Percentiles rank a stretch among this genome's conserved stretches.
These are phyloP conservation scores for Penicillium sp. DNA, from an alignment of 2,329 filamentous ascomycete species.

Conservation along the genomic window DNA sequence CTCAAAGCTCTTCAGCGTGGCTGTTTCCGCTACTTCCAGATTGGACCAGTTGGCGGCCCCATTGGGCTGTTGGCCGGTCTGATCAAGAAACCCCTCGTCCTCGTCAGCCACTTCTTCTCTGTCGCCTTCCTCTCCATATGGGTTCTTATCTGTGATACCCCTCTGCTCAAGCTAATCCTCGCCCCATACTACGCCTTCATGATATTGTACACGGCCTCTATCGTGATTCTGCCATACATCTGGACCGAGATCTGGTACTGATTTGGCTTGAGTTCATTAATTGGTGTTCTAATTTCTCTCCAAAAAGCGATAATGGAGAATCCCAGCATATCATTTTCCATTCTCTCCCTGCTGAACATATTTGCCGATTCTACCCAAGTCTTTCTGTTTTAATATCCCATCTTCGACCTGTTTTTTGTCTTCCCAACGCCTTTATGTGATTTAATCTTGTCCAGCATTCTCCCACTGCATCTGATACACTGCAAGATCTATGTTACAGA, in stretches of 20 bases:
- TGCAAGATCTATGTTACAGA: not conserved
- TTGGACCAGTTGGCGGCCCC: slow-evolving; percentile 72
- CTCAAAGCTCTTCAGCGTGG: slow-evolving; percentile 80
- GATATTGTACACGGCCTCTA: slow-evolving; percentile 76
- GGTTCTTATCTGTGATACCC: slow-evolving; percentile 57
- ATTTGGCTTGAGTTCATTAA: slow-evolving; percentile 5
- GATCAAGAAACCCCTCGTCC: slow-evolving; percentile 70
- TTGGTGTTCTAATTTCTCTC: slow-evolving; percentile 1
- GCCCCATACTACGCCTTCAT: slow-evolving; percentile 64
- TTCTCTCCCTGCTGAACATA: slow-evolving; percentile 10
- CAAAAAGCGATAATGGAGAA: slow-evolving; percentile 1
- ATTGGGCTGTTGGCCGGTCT: slow-evolving; percentile 79
- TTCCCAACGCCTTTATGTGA: slow-evolving; percentile 6
- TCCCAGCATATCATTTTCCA: not conserved
- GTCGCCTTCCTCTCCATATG: slow-evolving; percentile 88
- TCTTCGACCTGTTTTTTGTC: not conserved
- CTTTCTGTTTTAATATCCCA: slow-evolving; percentile 15
- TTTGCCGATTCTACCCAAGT: not conserved
- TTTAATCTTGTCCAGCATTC: slow-evolving; percentile 3
- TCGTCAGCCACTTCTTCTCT: slow-evolving; percentile 91
- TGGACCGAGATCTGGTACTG: slow-evolving; percentile 61
- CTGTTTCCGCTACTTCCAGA: slow-evolving; percentile 90
- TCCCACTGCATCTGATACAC: not conserved
- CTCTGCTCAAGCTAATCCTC: slow-evolving; percentile 60
- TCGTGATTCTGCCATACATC: slow-evolving; percentile 81